Evolutionary conservation across 1,284 basidiomycete genomes (phyloP).

Genomic region (Macrocystidia cucumis): DNA sequence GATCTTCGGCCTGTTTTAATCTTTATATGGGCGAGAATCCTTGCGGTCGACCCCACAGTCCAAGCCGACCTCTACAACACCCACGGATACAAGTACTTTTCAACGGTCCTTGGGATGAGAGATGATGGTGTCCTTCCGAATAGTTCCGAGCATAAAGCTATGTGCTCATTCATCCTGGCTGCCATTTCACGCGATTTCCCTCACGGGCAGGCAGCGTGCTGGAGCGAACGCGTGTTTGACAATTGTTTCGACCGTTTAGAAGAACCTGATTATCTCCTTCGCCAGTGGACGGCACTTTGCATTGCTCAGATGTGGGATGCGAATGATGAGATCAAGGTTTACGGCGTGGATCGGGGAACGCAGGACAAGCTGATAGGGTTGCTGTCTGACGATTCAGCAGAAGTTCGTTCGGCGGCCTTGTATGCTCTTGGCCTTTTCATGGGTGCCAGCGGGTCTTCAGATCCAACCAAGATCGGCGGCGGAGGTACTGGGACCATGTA

Average conservation of each 20-base stretch:
- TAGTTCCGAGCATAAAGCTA: slow-evolving; percentile 93
- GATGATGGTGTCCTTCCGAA: slow-evolving; percentile 77
- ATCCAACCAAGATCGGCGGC: slow-evolving; percentile 62
- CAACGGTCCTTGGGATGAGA: slow-evolving; percentile 65
- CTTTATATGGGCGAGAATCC: slow-evolving; percentile 97
- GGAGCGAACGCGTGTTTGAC: slow-evolving; percentile 83
- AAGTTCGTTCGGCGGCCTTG: slow-evolving; percentile 87
- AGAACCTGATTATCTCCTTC: slow-evolving; percentile 84
- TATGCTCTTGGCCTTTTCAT: slow-evolving; percentile 93
- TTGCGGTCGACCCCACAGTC: slow-evolving; percentile 91
- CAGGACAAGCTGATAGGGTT: slow-evolving; percentile 84
- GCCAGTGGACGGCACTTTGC: slow-evolving; percentile 93
- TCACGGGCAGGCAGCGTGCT: slow-evolving; percentile 83
- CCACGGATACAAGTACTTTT: slow-evolving; percentile 86
- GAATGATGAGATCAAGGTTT: slow-evolving; percentile 86
- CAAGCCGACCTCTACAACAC: slow-evolving; percentile 86
- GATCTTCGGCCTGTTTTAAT: slow-evolving; percentile 97
- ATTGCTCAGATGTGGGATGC: slow-evolving; percentile 95
- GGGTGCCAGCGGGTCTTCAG: slow-evolving; percentile 78
- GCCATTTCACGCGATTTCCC: slow-evolving; percentile 87
- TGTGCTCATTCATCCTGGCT: slow-evolving; percentile 98
- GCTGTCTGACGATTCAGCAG: slow-evolving; percentile 85
- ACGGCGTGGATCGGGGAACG: slow-evolving; percentile 76
- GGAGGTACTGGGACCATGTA: slow-evolving; percentile 85
- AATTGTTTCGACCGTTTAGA: slow-evolving; percentile 85